Evolutionary conservation across 1,284 basidiomycete genomes (phyloP).

Genomic region (Ceratobasidium sp.): DNA sequence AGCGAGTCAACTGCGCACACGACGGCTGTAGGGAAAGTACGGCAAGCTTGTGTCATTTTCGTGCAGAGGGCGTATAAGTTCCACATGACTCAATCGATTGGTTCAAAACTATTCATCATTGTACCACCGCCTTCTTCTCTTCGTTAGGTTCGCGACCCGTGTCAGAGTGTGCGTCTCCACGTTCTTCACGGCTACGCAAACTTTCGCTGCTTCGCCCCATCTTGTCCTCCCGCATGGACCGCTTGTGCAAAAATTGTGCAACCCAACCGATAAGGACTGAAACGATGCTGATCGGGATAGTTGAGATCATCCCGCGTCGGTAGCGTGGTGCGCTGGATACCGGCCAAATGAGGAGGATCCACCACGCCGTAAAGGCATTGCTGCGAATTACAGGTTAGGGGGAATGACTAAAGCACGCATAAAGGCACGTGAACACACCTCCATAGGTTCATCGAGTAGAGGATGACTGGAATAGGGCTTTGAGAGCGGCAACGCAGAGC

Average conservation of each 20-base stretch:
- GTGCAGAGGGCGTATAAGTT: too few species aligned
- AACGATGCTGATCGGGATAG: slow-evolving; percentile 37
- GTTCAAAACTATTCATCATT: background rate
- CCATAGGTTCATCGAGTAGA: slow-evolving; percentile 43
- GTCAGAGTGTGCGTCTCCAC: background rate
- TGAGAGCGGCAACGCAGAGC: background rate
- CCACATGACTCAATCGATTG: too few species aligned
- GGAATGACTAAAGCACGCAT: background rate
- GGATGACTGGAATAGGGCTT: background rate
- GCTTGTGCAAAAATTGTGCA: slow-evolving; percentile 4
- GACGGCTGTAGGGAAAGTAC: too few species aligned
- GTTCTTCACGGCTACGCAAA: background rate
- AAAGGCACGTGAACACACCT: slow-evolving; percentile 5
- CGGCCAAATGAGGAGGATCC: slow-evolving; percentile 38
- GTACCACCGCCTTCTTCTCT: background rate
- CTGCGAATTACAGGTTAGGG: background rate
- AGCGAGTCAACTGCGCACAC: too few species aligned
- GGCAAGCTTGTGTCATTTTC: too few species aligned
- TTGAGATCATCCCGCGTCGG: slow-evolving; percentile 40
- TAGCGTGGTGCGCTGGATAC: slow-evolving; percentile 40
- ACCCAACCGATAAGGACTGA: slow-evolving; percentile 26
- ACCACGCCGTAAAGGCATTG: slow-evolving; percentile 34
- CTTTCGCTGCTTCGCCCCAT: background rate
- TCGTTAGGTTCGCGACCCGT: background rate
- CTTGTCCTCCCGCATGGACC: background rate